Percentiles rank a stretch among this genome's conserved stretches.
These are phyloP conservation scores for Podaxis rugospora DNA, from an alignment of 768 basidiomycete genomes.

Conservation along the genomic window DNA sequence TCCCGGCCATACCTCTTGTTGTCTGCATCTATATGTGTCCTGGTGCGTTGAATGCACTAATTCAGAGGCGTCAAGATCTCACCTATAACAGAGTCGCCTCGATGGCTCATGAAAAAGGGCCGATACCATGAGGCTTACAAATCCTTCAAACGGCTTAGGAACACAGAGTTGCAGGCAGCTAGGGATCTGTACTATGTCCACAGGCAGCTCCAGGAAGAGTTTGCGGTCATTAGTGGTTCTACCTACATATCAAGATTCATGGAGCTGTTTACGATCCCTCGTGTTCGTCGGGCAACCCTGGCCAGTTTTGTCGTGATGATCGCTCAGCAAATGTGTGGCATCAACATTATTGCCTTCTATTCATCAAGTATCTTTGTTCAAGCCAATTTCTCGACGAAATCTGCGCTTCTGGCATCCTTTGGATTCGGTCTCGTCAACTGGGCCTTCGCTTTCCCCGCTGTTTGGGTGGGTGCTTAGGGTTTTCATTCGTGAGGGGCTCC, in stretches of 20 bases:
- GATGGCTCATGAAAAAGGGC: slow-evolving; percentile 77
- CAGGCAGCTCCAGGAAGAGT: slow-evolving; percentile 60
- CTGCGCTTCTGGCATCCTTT: slow-evolving; percentile 56
- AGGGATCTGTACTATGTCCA: slow-evolving; percentile 72
- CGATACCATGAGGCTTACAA: slow-evolving; percentile 61
- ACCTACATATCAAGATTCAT: slow-evolving; percentile 43
- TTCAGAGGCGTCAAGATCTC: slow-evolving; percentile 13
- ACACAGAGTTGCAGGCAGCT: slow-evolving; percentile 66
- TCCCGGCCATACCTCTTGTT: slow-evolving; percentile 43
- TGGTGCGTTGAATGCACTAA: slow-evolving; percentile 21
- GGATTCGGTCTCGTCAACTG: slow-evolving; percentile 63
- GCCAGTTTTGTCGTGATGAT: slow-evolving; percentile 53
- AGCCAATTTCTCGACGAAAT: slow-evolving; percentile 45
- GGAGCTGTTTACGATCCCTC: slow-evolving; percentile 72
- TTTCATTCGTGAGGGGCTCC: not conserved
- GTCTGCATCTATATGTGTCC: slow-evolving; percentile 46
- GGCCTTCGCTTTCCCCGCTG: slow-evolving; percentile 56
- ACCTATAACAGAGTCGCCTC: slow-evolving; percentile 53
- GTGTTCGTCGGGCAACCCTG: slow-evolving; percentile 42
- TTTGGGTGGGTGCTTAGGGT: slow-evolving; percentile 34
- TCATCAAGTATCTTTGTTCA: slow-evolving; percentile 64
- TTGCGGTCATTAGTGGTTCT: slow-evolving; percentile 42
- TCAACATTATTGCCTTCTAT: slow-evolving; percentile 75
- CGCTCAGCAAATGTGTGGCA: slow-evolving; percentile 74
- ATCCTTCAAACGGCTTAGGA: slow-evolving; percentile 60